phyloP scores from a whole-genome alignment of 2,329 filamentous ascomycete species.

The Botrytis elliptica region DNA sequence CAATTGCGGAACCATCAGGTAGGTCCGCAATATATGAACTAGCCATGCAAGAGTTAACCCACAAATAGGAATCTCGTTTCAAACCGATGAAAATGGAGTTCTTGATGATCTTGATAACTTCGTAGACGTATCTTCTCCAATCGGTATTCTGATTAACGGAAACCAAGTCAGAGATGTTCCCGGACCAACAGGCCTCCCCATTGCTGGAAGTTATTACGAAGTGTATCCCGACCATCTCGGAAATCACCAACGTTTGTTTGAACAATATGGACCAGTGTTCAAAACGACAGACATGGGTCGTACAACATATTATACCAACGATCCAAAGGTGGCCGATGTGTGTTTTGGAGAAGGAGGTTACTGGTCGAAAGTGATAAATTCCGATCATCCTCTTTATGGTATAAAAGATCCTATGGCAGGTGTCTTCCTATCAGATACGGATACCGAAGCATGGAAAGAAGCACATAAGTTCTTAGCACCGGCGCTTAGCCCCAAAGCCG shows the following conservation, averaged over 20 bases:
- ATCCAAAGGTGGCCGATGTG: constrained; percentile 39
- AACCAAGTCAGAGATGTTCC: constrained; percentile 25
- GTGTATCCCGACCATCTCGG: constrained; percentile 45
- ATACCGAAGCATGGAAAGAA: constrained; percentile 25
- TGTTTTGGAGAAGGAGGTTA: constrained; percentile 41
- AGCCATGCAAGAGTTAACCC: background rate
- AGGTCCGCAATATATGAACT: background rate
- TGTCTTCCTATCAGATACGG: constrained; percentile 29
- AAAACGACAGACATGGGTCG: constrained; percentile 42
- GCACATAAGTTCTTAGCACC: constrained; percentile 30
- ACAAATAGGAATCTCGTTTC: constrained; percentile 25
- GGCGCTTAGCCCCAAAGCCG: constrained; percentile 39
- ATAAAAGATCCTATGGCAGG: constrained; percentile 25
- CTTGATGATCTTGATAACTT: constrained; percentile 27
- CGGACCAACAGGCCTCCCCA: constrained; percentile 40
- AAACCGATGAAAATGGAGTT: constrained; percentile 25
- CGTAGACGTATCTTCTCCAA: constrained; percentile 20
- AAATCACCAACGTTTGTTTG: constrained; percentile 44
- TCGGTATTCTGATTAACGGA: constrained; percentile 28
- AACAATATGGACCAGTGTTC: constrained; percentile 42
- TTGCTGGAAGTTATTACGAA: constrained; percentile 42
- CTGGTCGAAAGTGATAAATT: constrained; percentile 42
- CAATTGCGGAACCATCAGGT: constrained; percentile 25
- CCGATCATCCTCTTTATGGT: constrained; percentile 28
- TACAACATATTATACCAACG: constrained; percentile 41